Evolutionary conservation across 139 green algal genomes (phyloP), one percentile per base, ranked within the genome.

Genomic region (Chlamydomonas sphaeroides): DNA sequence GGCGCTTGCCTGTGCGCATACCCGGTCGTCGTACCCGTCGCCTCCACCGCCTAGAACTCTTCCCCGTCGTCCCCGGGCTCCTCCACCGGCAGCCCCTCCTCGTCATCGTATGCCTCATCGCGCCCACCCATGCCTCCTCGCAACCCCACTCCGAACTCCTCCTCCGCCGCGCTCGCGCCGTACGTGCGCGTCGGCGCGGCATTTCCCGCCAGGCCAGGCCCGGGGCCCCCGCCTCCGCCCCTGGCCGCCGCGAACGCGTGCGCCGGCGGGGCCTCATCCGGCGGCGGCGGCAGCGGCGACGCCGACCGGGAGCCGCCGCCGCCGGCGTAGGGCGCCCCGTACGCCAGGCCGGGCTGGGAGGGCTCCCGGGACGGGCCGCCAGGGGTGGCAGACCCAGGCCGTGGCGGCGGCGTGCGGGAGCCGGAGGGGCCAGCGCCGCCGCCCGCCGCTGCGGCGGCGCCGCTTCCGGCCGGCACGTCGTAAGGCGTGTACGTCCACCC

Each of bases 401-500:
- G 23, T 6, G 17, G 17, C 14, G 51, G 51, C 51, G 17, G 14
- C 15, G 56, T 25, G 21, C 6, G 18, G 23, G 56, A 32, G 11
- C 45, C 45, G 14, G 10, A 21, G 45, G 11, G 10, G 45, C 45
- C 11, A 14, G 11, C 45, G 45, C 45, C 45, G 45, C 45, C 45
- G 15, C 18, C 2, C 56, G 7, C 6, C 21, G 6, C 49, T 3
- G 49, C 71, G 23, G 51, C 33, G 33, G 15, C 36, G 26, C 25
- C 51, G 49, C 53, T 35, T 26, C 32, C 39, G 28, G 30, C 15
- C 39, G 42, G 30, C 14, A 82, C 75, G 32, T 82, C 63, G 59
- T 82, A 71, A 25, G 75, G 75, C 10, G 75, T 73, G 62, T 65
- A 82, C 33, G 75, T 82, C 75, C 75, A 82, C 17, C 75, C 75